Evolutionary conservation across 176 grass and related monocot species (phyloP).

Genomic region (Avena atlantica): DNA sequence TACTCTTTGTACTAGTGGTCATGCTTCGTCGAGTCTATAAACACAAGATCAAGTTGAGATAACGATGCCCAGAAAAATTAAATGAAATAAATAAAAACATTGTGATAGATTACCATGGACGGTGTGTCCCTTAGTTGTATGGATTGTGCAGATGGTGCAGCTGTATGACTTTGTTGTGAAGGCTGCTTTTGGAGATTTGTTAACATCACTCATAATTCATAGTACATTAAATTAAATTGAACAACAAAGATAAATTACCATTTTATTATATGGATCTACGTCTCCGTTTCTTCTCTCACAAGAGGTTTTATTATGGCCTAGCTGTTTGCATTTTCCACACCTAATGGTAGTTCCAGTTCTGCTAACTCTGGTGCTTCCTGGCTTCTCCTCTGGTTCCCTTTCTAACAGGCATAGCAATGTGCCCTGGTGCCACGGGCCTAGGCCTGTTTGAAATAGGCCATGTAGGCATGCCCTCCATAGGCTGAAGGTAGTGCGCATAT

Average conservation of each 20-base stretch:
- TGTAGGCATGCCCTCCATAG: not conserved
- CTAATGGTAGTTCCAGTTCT: not conserved
- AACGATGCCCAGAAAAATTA: not conserved
- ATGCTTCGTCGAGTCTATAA: not conserved
- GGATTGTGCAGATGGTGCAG: not conserved
- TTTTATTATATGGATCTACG: not conserved
- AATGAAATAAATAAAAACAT: not conserved
- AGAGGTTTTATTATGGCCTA: not conserved
- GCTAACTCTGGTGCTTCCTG: not conserved
- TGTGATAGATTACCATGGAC: not conserved
- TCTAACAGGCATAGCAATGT: not conserved
- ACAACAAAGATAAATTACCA: not conserved
- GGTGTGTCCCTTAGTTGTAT: not conserved
- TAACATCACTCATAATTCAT: not conserved
- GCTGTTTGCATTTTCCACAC: not conserved
- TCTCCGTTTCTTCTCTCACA: not conserved
- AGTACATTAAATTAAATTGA: not conserved
- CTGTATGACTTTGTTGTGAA: not conserved
- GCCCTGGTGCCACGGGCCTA: not conserved
- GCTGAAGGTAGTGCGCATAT: not conserved
- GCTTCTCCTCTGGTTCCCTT: not conserved
- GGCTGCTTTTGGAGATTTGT: not conserved
- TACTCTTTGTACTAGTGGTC: not conserved
- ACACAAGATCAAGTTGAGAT: not conserved
- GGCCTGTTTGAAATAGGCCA: not conserved